Evolutionary conservation across 2,329 filamentous ascomycete genomes (phyloP), one percentile per base, ranked within the genome.

Genomic region (Amylocarpus encephaloides): DNA sequence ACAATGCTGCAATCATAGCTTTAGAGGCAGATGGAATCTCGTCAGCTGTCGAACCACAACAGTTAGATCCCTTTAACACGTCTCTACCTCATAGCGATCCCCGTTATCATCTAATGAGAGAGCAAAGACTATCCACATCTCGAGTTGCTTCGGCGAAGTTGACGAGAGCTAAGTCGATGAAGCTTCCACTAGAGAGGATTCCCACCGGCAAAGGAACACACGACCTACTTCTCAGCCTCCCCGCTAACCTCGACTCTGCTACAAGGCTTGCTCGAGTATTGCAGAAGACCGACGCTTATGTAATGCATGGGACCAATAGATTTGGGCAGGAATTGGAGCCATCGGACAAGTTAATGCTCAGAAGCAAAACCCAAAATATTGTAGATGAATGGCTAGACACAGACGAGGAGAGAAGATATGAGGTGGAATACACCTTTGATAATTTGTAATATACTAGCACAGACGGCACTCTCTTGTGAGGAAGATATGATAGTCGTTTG

Each of bases 101-200:
- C 16, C 59, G 62, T 46, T 60, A 59, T 9, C 65, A 66, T 46
- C 43, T 64, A 13, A 66, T 66, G 51, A 62, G 54, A 47, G 51
- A 55, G 29, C 63, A 62, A 44, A 60, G 55, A 29, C 62, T 59
- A 2, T 46, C 57, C 26, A 40, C 48, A 9, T 30, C 42, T 44
- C 22, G 49, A 13, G 36, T 39, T n/a, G 54, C 53, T 2, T 48
- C 41, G 15, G 33, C 42, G 15, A 62, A 59, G 32, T 38, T 59
- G 35, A 59, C 54, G 26, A 53, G 63, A 13, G 50, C 55, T 12
- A 64, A 64, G 38, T 60, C 62, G 11, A 53, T 45, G 15, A 57
- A 59, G 18, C 54, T 66, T 6, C 63, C 63, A 15, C 43, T 66
- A 10, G 62, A 66, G 44, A 58, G 39, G 19, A 60, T 63, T 38